Base-by-base conservation (phyloP, 495 filamentous ascomycete species). In the Podospora bellae-mahoneyi region DNA sequence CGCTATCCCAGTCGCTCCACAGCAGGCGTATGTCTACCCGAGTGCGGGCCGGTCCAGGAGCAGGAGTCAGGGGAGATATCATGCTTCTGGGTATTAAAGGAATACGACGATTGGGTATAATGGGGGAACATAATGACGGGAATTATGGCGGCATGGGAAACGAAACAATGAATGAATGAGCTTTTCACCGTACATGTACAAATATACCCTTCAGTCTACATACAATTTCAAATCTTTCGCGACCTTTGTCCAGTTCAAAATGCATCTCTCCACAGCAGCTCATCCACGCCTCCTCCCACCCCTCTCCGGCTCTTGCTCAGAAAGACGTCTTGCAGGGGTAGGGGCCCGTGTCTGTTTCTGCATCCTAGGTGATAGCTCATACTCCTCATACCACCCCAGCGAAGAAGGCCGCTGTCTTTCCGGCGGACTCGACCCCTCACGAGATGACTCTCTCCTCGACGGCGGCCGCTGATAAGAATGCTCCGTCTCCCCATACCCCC, bases 41-140 rank as follows among this genome's bases (percentile, higher is more conserved):
- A 27, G 60, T 5, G 30, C 57, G 30, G 58, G 66, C 2, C 34
- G 71, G 66, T 68, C 65, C 27, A 69, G 73, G 68, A 71, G 68
- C 60, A 64, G 70, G 61, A 69, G 68, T 44, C 53, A 58, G 64
- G 62, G 66, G 56, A 54, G 72, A 66, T 71, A 74, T 66, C 69
- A 74, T 71, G 61, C 59, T 28, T 68, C 62, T 48, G 39, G 39
- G 39, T 48, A 48, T 16, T 48, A 10, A 48, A 48, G 9, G 39
- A 10, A 16, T 10, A 16, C 0, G 2, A 48, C 13, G 7, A 48
- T 48, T 48, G 39, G 39, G 15, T 48, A 10, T 3, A 48, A 48
- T 3, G 9, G 15, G 0, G 39, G 7, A 10, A 3, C 39, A 48
- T 2, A 2, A 39, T 39, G 34, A 32, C 18, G 7, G 39, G 39